Base-by-base conservation (phyloP, 108 stramenopile species). In the Stephanodiscus triporus region DNA sequence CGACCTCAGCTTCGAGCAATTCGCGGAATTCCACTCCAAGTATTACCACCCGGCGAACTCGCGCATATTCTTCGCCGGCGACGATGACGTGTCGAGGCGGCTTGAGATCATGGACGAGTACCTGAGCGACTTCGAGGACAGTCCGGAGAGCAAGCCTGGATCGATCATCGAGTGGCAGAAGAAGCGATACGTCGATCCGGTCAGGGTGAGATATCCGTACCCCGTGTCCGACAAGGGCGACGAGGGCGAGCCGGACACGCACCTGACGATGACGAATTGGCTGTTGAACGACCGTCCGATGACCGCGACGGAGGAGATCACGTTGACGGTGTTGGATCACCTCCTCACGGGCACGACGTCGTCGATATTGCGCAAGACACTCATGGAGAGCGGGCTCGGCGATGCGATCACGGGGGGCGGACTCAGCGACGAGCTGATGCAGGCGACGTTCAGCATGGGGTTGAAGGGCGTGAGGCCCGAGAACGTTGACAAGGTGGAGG, bases 21-120 rank as follows among this genome's bases (percentile, higher is more conserved):
- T 99, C 73, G 78, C 83, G 23, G 85, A 86, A 13, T 99, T 99
- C 80, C 98, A 99, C 79, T 65, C 59, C 23, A 87, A 87, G 56
- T 96, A 88, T 66, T 99, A 99, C 83, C 97, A 98, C 71, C 99
- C 99, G 14, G 81, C 84, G 72, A 99, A 99, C 73, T 87, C 96
- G 22, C 89, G 94, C 34, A 92, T 99, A 50, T 99, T 95, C 85
- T 90, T 90, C 59, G 82, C 91, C 6, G 99, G 99, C 11, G 98
- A 99, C 73, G 98, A 99, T 73, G 92, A 97, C 81, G 96, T 95
- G 16, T 56, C 40, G 27, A 71, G 84, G 54, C 84, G 98, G 9
- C 84, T 99, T 60, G 94, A 97, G 58, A 61, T 98, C 22, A 87
- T 99, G 87, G 97, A 98, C 64, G 89, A 91, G 59, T 97, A 96